A percentile compares a stretch with the other conserved stretches of the same genome.
phyloP scores from a whole-genome alignment of 345 rosid species.

The Cochlearia excelsa region DNA sequence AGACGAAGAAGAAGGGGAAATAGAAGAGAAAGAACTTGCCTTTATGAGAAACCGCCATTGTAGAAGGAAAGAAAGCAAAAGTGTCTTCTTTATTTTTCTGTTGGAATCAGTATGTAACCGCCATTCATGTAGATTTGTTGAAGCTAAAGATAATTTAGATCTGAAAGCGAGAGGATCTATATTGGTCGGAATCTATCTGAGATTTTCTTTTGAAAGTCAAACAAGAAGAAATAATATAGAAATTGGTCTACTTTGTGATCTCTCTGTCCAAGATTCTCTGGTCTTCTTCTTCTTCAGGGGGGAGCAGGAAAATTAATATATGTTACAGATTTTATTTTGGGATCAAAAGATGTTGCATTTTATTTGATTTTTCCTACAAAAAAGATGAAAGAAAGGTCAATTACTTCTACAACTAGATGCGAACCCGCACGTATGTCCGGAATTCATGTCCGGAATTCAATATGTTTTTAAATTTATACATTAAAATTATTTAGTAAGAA shows the following conservation, averaged over 20 bases:
- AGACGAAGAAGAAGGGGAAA: conserved; percentile 15
- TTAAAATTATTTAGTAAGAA: too few relatives aligned
- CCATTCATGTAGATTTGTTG: conserved; percentile 25
- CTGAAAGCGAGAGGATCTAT: conserved; percentile 33
- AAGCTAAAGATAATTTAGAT: conserved; percentile 33
- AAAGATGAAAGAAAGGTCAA: conserved; percentile 14
- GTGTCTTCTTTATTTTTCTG: neutral
- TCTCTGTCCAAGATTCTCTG: conserved; percentile 26
- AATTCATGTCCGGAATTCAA: too few relatives aligned
- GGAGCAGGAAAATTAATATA: neutral
- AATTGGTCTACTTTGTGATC: conserved; percentile 10
- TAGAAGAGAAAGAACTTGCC: conserved; percentile 57
- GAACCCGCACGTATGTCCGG: too few relatives aligned
- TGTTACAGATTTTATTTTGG: neutral
- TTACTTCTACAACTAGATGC: neutral
- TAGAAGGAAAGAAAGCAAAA: conserved; percentile 14
- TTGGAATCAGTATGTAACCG: conserved; percentile 34
- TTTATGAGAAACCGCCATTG: conserved; percentile 49
- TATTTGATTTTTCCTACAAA: neutral
- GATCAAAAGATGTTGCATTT: neutral
- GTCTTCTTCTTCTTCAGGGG: conserved; percentile 23
- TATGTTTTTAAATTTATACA: too few relatives aligned
- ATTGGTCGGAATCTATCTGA: conserved; percentile 36
- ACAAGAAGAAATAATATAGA: conserved; percentile 10
- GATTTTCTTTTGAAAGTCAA: conserved; percentile 36